Base-by-base conservation (phyloP, 495 filamentous ascomycete species). In the Pseudevernia furfuracea region DNA sequence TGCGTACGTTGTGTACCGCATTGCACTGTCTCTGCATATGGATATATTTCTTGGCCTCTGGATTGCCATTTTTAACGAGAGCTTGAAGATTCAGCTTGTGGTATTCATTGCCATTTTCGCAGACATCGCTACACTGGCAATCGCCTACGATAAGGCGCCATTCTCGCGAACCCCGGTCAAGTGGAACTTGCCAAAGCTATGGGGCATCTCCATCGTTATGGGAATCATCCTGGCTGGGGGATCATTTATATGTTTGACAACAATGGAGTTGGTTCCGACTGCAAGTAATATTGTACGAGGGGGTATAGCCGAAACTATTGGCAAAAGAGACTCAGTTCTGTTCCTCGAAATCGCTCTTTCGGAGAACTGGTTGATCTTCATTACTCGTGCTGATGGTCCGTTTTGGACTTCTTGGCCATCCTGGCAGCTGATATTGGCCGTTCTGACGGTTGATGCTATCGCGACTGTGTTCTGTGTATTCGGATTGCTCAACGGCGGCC, bases 331-430 rank as follows among this genome's bases (percentile, higher is more conserved):
- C 71, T 83, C 85, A 66, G 86, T 96, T 48, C 73, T 96, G 66
- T 96, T 96, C 81, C 85, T 96, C 58, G 82, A 96, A 75, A 91
- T 96, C 74, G 88, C 89, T 17, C 83, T 96, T 63, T 89, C 92
- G 61, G 89, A 96, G 80, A 96, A 94, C 77, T 96, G 92, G 91
- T 84, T 96, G 55, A 96, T 96, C 78, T 93, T 96, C 80, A 92
- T 96, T 75, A 96, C 92, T 66, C 88, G 92, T 80, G 87, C 89
- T 75, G 89, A 89, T 71, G 88, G 58, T 21, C 86, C 89, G 32
- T 91, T 93, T 82, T 93, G 89, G 89, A 88, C 86, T 4, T 89
- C 86, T 32, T 79, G 87, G 52, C 92, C 92, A 21, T 95, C 91
- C 58, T 89, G 88, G 85, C 87, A 92, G 74, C 81, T 96, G 58